A percentile compares a stretch with the other conserved stretches of the same genome.
Conservation (phyloP, 306 rosid genomes). For the Begonia fuchsioides region DNA sequence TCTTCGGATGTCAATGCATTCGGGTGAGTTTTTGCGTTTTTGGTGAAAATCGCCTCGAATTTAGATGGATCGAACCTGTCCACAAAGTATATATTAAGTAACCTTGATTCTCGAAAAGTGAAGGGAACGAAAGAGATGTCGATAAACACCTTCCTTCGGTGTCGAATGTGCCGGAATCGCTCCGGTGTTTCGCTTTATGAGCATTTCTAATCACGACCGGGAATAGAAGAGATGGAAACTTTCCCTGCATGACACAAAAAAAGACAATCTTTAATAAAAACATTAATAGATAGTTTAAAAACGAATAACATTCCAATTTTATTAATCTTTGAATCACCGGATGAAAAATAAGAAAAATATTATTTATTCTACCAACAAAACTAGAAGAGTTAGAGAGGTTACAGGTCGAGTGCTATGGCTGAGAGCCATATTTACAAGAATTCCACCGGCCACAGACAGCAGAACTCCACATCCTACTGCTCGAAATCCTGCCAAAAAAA, state of each 20-base stretch:
- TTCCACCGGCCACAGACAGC: conserved; percentile 19
- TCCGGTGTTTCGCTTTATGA: conserved; percentile 49
- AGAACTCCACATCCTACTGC: conserved; percentile 48
- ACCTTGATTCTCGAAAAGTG: too few species aligned
- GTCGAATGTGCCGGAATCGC: conserved; percentile 81
- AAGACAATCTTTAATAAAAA: too few species aligned
- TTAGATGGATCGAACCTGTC: conserved; percentile 47
- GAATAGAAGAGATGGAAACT: conserved; percentile 34
- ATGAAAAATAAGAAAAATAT: not conserved
- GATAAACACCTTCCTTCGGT: conserved; percentile 56
- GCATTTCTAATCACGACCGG: conserved; percentile 65
- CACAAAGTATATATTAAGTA: not conserved
- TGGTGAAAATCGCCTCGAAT: conserved; percentile 60
- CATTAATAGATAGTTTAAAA: not conserved
- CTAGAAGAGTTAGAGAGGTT: not conserved
- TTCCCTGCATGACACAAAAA: conserved; percentile 30
- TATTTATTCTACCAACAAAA: not conserved
- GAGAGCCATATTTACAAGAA: conserved; percentile 45
- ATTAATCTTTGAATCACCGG: not conserved
- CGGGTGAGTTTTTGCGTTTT: conserved; percentile 34
- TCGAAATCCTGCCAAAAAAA: conserved; percentile 80
- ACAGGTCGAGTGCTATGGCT: conserved; percentile 60
- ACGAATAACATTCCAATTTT: not conserved
- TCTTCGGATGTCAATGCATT: conserved; percentile 57
- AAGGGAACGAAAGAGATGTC: too few species aligned